Evolutionary conservation across 345 rosid species (phyloP), one percentile per base, ranked within the genome.

Genomic region (Boechera stricta): DNA sequence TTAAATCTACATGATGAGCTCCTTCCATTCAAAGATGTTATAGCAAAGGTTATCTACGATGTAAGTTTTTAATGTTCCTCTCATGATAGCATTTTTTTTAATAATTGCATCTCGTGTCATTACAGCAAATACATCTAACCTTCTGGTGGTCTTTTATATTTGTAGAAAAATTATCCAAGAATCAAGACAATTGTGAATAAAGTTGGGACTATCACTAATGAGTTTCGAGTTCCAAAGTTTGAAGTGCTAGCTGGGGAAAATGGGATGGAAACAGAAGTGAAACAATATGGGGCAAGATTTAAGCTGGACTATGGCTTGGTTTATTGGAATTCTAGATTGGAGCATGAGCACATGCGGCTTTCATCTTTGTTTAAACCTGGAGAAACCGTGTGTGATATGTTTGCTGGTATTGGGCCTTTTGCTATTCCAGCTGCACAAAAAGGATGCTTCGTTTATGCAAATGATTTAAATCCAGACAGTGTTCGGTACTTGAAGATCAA

Each of bases 381-480:
- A 71, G 97, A 94, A 77, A 89, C 82, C 28, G 86, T 94, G 47
- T 94, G 97, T 86, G 98, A 94, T 79, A 89, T 92, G 97, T 92
- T 92, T 86, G 88, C 98, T 76, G 98, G 98, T 49, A 87, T 94
- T 78, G 98, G 98, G 54, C 98, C 98, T 63, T 94, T 92, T 80
- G 94, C 97, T 53, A 87, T 94, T 80, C 97, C 98, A 59, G 97
- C 98, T 42, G 97, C 95, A 45, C 97, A 87, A 45, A 92, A 86
- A 79, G 98, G 98, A 56, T 94, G 98, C 81, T 65, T 86, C 8
- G 95, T 94, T 67, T 84, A 87, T 86, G 97, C 98, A 77, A 90
- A 94, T 80, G 98, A 94, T 82, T 74, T 92, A 64, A 92, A 94
- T 67, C 95, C 95, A 16, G 92, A 87, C 61, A 94, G 98, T 72